Base-by-base conservation (phyloP, 164 flowering plant species). In the Magnolia kwangsiensis region DNA sequence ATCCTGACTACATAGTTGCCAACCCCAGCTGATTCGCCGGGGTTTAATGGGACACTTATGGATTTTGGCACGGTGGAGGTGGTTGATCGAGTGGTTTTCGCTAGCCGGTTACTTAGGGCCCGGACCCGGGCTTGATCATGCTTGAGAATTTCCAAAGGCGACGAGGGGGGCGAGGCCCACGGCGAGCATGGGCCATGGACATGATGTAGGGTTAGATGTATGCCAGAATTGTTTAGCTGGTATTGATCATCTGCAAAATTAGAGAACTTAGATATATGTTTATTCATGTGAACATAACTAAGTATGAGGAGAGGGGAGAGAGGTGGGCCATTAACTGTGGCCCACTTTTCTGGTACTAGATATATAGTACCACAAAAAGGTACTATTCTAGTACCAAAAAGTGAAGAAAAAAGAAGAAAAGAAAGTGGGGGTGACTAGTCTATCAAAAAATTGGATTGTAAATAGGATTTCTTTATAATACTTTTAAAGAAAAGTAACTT, bases 1-100 rank as follows among this genome's bases (percentile, higher is more conserved):
- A 89, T 18, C 20, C 63, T 82, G 29, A 85, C 79, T 27, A 80
- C 73, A 77, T 85, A 89, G 58, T 89, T 86, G 20, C 90, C 89
- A 9, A 85, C 64, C 0, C 85, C 85, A 3, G 83, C 70, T 7
- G 83, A 72, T 24, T 7, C 8, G 23, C 88, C 86, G 16, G 88
- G 78, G 9, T 72, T 78, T 31, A 78, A 29, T 3, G 88, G 86
- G 9, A 82, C 18, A 49, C 73, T 75, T 2, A 82, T 70, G 58
- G 81, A 59, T 29, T 75, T 70, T 5, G 58, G 71, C 23, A 6
- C 31, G 11, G 72, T 7, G 1, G 68, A 18, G 21, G 21, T 49
- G 78, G 23, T 72, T 5, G 27, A 37, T 37, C 6, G 8, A 20
- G 16, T 7, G 14, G 51, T 37, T 49, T 67, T 67, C 0, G 51